Evolutionary conservation across 257 asterid genomes (phyloP).

Genomic region (Petrea volubilis): DNA sequence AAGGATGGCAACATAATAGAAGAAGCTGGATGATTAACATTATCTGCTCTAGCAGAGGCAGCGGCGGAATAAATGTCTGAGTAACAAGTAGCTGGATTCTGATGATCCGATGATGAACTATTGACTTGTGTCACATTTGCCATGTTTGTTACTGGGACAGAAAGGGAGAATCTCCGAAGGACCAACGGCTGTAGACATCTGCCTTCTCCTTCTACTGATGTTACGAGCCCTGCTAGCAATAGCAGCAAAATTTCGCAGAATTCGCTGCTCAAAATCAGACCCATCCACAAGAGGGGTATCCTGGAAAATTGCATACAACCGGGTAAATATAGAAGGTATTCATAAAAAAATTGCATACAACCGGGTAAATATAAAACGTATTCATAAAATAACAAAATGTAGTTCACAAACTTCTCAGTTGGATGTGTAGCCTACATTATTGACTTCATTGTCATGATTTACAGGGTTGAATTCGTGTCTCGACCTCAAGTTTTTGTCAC

Average conservation of each 20-base stretch:
- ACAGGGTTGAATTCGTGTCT: constrained; percentile 20
- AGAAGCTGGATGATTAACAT: constrained; percentile 18
- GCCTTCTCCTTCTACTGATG: constrained; percentile 42
- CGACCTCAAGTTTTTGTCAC: constrained; percentile 41
- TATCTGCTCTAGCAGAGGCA: constrained; percentile 21
- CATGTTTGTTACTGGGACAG: constrained; percentile 27
- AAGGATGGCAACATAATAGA: constrained; percentile 15
- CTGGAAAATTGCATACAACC: constrained; percentile 25
- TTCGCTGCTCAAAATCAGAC: constrained; percentile 41
- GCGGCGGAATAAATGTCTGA: constrained; percentile 18
- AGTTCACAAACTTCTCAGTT: not conserved
- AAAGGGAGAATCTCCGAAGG: constrained; percentile 38
- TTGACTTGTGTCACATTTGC: constrained; percentile 22
- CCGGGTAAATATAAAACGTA: not conserved
- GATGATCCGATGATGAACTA: constrained; percentile 16
- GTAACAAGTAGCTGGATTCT: constrained; percentile 8
- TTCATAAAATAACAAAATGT: not conserved
- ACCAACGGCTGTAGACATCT: constrained; percentile 26
- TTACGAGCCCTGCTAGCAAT: constrained; percentile 32
- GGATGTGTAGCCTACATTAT: constrained; percentile 27
- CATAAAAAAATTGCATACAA: not conserved
- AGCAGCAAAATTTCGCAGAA: constrained; percentile 43
- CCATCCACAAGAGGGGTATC: constrained; percentile 28
- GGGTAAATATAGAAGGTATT: not conserved
- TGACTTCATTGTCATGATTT: constrained; percentile 33